Conservation (phyloP, 1,284 basidiomycete species). For the Ceratobasidium sp. region DNA sequence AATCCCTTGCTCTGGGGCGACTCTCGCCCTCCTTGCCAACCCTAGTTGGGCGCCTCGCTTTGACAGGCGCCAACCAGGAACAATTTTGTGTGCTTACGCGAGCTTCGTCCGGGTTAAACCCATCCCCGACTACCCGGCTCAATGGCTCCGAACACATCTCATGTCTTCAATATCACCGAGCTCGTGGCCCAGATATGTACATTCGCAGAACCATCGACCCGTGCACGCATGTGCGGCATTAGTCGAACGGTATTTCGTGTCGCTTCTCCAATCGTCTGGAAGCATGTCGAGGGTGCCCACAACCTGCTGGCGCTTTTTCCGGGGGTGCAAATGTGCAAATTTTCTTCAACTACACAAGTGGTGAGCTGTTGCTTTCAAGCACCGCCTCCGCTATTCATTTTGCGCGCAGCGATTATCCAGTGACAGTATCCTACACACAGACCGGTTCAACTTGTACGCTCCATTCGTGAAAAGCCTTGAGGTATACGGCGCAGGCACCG, state of each 20-base stretch:
- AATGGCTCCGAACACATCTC: not conserved
- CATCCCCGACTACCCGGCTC: too few species aligned
- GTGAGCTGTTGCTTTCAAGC: not conserved
- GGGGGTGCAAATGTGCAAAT: not conserved
- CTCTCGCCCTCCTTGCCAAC: slow-evolving; percentile 13
- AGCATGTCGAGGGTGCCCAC: slow-evolving; percentile 16
- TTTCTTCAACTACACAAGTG: too few species aligned
- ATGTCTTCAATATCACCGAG: not conserved
- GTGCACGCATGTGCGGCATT: not conserved
- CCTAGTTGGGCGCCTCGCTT: not conserved
- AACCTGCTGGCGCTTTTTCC: slow-evolving; percentile 4
- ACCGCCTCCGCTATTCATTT: not conserved
- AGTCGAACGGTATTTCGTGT: not conserved
- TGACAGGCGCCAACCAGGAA: too few species aligned
- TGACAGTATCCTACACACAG: not conserved
- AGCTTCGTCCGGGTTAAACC: too few species aligned
- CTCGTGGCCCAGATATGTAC: not conserved
- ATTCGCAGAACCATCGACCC: not conserved
- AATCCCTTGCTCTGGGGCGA: not conserved
- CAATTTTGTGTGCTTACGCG: too few species aligned
- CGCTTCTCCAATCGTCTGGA: slow-evolving; percentile 8
- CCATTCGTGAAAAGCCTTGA: slow-evolving; percentile 14
- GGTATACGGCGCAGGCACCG: not conserved
- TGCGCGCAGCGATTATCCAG: not conserved
- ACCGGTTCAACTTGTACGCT: slow-evolving; percentile 19